Conservation (phyloP, 805 yeast species). For the Lachancea meyersii region DNA sequence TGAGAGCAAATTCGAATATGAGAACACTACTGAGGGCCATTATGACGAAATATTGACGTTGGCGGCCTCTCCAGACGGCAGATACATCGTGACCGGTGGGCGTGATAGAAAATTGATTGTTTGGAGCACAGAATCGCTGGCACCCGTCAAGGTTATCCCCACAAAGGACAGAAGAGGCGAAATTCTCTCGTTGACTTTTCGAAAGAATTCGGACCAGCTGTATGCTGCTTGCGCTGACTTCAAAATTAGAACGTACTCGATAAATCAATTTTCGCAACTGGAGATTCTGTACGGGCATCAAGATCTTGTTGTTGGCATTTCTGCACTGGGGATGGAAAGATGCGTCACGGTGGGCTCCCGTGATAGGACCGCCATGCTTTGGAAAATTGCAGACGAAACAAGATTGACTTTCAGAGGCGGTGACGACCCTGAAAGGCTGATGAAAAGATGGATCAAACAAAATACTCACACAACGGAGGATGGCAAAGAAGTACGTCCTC, state of each 20-base stretch:
- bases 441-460: conserved; percentile 34
- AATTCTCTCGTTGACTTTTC: conserved; percentile 67
- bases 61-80: conserved; percentile 84
- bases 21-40: conserved; percentile 63
- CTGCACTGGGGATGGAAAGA: conserved; percentile 78
- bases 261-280: conserved; percentile 80
- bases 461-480: conserved; percentile 28
- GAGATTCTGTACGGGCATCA: conserved; percentile 95
- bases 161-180: conserved; percentile 66
- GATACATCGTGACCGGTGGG: conserved; percentile 87
- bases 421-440: conserved; percentile 46
- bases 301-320: conserved; percentile 75
- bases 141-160: conserved; percentile 71
- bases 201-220: conserved; percentile 74
- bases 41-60: conserved; percentile 67
- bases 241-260: conserved; percentile 78
- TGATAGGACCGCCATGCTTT: conserved; percentile 89
- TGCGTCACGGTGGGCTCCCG: conserved; percentile 95
- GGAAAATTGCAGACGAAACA: conserved; percentile 96
- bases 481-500: conserved; percentile 28
- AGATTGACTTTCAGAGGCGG: conserved; percentile 92
- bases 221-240: conserved; percentile 92
- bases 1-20: conserved; percentile 34
- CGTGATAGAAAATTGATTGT: conserved; percentile 71
- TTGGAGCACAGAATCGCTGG: conserved; percentile 77